A percentile compares a stretch with the other conserved stretches of the same genome.
Conservation (phyloP, 2,329 filamentous ascomycete genomes). For the Hymenoscyphus repandus region DNA sequence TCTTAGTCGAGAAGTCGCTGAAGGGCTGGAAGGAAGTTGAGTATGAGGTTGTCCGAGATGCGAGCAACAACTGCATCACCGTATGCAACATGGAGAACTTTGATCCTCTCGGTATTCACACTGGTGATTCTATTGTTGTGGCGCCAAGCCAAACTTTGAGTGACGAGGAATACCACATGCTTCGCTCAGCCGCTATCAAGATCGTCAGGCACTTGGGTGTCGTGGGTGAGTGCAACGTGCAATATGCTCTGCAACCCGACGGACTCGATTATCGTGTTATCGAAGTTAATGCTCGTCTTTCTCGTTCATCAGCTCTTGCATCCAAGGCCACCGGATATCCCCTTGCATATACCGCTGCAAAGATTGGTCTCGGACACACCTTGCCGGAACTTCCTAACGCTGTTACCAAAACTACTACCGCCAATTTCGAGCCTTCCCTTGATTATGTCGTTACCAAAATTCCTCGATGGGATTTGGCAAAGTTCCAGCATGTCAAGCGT, state of each 20-base stretch:
- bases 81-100: conserved; percentile 99
- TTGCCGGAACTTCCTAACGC: conserved; percentile 95
- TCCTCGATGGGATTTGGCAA: conserved; percentile 94
- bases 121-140: conserved; percentile 97
- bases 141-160: conserved; percentile 94
- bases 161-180: conserved; percentile 99
- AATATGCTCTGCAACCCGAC: conserved; percentile 94
- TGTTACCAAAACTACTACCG: conserved; percentile 96
- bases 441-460: conserved; percentile 99
- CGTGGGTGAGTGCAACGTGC: conserved; percentile 97
- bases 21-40: conserved; percentile 99
- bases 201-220: conserved; percentile 96
- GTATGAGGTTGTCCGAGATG: conserved; percentile 96
- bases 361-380: conserved; percentile 94
- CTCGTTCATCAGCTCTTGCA: conserved; percentile 90
- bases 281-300: conserved; percentile 97
- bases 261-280: conserved; percentile 98
- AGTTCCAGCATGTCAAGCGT: conserved; percentile 98
- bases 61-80: conserved; percentile 97
- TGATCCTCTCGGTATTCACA: conserved; percentile 94
- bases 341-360: conserved; percentile 93
- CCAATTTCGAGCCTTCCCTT: conserved; percentile 95
- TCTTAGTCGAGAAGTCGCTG: conserved; percentile 95
- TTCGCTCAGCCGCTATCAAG: conserved; percentile 94
- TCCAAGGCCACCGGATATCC: conserved; percentile 98